A percentile compares a stretch with the other conserved stretches of the same genome.
These are phyloP conservation scores for Penicillium sp. DNA, from an alignment of 2,329 filamentous ascomycete species.

Conservation along the genomic window DNA sequence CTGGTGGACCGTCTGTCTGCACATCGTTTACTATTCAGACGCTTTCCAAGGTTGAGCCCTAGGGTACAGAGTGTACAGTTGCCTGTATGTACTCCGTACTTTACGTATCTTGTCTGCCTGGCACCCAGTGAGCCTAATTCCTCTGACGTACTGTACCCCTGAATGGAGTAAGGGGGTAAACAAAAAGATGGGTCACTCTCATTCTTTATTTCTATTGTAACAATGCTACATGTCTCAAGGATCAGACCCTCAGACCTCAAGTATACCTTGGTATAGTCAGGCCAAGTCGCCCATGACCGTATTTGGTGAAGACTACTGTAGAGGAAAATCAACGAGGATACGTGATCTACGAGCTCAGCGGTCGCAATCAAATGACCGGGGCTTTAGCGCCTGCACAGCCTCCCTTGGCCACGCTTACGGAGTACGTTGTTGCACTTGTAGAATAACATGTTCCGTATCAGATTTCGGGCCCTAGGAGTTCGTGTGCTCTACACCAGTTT, in stretches of 20 bases:
- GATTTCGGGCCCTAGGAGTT: slow-evolving; percentile 1
- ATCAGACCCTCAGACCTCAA: not conserved
- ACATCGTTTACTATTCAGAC: slow-evolving; percentile 6
- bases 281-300: not conserved
- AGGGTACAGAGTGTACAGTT: no score
- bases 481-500: not conserved
- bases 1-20: not conserved
- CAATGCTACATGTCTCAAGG: not conserved
- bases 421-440: not conserved
- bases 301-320: not conserved
- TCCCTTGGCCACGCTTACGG: not conserved
- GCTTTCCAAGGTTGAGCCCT: not conserved
- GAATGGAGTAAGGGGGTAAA: slow-evolving; percentile 3
- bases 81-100: not conserved
- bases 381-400: slow-evolving; percentile 17
- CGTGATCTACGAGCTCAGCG: slow-evolving; percentile 5
- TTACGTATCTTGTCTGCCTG: slow-evolving; percentile 7
- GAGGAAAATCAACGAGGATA: not conserved
- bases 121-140: not conserved
- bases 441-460: not conserved
- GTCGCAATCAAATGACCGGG: slow-evolving; percentile 4
- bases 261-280: not conserved
- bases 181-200: not conserved
- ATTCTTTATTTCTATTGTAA: not conserved
- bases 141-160: not conserved